Evolutionary conservation across 2,329 filamentous ascomycete genomes (phyloP).

Genomic region (Aspergillus brunneoviolaceus): DNA sequence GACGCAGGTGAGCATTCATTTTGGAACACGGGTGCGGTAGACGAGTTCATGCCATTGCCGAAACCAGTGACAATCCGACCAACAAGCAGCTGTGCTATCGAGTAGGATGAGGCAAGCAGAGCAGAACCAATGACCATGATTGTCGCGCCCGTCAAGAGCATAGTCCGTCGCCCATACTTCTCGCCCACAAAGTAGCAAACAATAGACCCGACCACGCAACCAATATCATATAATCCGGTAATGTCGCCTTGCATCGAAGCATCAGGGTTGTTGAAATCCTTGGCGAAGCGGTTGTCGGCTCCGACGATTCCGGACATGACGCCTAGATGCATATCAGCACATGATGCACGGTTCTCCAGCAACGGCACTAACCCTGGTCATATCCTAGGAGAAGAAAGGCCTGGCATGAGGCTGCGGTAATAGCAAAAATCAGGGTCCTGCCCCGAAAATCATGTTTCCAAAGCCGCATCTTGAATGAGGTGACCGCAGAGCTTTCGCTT

Average conservation of each 20-base stretch:
- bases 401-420: slow-evolving; percentile 42
- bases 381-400: slow-evolving; percentile 46
- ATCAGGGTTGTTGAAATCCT: slow-evolving; percentile 41
- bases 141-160: slow-evolving; percentile 43
- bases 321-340: slow-evolving; percentile 1
- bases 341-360: not conserved
- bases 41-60: slow-evolving; percentile 29
- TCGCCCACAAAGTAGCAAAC: slow-evolving; percentile 42
- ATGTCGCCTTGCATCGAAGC: slow-evolving; percentile 41
- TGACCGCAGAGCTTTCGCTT: not conserved
- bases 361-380: slow-evolving; percentile 43
- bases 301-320: slow-evolving; percentile 44
- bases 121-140: slow-evolving; percentile 36
- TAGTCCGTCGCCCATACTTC: slow-evolving; percentile 43
- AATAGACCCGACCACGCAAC: slow-evolving; percentile 34
- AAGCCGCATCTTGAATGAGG: slow-evolving; percentile 16
- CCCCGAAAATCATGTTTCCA: slow-evolving; percentile 26
- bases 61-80: slow-evolving; percentile 50
- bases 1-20: slow-evolving; percentile 30
- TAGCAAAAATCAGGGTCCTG: slow-evolving; percentile 20
- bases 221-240: slow-evolving; percentile 32
- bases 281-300: slow-evolving; percentile 43
- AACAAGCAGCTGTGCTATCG: slow-evolving; percentile 47
- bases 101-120: slow-evolving; percentile 39
- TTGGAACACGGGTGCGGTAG: slow-evolving; percentile 30